Conservation (phyloP, 1,139 yeast species). For the Taphrina sp. region DNA sequence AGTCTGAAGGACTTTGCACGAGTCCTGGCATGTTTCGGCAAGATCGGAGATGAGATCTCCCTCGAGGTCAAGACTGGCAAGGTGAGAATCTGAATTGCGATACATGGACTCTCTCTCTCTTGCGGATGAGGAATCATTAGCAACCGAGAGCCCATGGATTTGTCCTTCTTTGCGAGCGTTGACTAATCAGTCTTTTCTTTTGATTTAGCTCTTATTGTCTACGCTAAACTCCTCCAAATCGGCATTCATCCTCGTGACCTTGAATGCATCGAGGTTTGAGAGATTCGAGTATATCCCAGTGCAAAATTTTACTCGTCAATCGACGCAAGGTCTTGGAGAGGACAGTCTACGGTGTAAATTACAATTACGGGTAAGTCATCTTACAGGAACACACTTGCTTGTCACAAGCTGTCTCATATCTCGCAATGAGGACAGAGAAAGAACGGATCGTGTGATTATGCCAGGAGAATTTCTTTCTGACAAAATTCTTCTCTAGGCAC, state of each 20-base stretch:
- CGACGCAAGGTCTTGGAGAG: too few relatives aligned
- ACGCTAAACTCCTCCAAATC: constrained; percentile 37
- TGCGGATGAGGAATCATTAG: too few relatives aligned
- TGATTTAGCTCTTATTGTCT: constrained; percentile 33
- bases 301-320: too few relatives aligned
- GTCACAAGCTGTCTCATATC: too few relatives aligned
- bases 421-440: not conserved
- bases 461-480: too few relatives aligned
- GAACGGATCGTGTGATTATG: too few relatives aligned
- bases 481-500: too few relatives aligned
- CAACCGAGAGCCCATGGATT: too few relatives aligned
- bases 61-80: constrained; percentile 34
- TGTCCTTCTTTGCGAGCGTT: not conserved
- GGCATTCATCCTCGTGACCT: constrained; percentile 35
- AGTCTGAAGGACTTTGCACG: constrained; percentile 32
- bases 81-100: too few relatives aligned
- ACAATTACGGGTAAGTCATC: constrained; percentile 27
- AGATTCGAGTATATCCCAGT: constrained; percentile 21
- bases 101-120: too few relatives aligned
- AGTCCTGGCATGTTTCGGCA: constrained; percentile 32
- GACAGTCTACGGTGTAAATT: constrained; percentile 31
- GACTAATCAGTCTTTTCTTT: not conserved
- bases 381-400: too few relatives aligned
- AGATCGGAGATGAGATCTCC: constrained; percentile 34
- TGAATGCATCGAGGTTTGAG: constrained; percentile 32